These are phyloP conservation scores for Pelargonium australe DNA, from an alignment of 441 rosid genomes.

Conservation along the genomic window DNA sequence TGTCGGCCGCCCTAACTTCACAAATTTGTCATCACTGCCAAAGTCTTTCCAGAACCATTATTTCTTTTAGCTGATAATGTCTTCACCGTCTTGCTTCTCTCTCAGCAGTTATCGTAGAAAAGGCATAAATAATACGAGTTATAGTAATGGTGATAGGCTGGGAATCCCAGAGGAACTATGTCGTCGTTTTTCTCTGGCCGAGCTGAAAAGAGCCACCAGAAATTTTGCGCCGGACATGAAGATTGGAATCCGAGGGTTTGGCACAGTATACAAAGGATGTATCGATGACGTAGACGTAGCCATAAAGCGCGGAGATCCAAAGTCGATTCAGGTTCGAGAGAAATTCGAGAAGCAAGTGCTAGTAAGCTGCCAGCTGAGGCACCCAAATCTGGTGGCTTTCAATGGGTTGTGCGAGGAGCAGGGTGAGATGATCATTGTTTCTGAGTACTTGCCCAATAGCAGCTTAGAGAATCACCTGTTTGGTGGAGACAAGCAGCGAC, in stretches of 20 bases:
- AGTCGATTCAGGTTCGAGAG: conserved; percentile 33
- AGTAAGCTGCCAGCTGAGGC: conserved; percentile 52
- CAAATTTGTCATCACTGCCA: too few relatives aligned
- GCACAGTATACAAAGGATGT: conserved; percentile 48
- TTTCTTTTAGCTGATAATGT: too few relatives aligned
- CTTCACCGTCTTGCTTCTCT: too few relatives aligned
- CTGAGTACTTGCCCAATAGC: conserved; percentile 52
- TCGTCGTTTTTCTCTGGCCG: conserved; percentile 38
- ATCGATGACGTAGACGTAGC: conserved; percentile 42
- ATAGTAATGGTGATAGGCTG: neutral
- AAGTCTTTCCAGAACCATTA: too few relatives aligned
- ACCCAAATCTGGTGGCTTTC: conserved; percentile 46
- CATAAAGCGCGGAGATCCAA: conserved; percentile 37
- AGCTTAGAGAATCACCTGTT: conserved; percentile 47
- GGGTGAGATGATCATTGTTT: conserved; percentile 47
- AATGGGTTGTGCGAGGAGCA: conserved; percentile 51
- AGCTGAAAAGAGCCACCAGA: conserved; percentile 46
- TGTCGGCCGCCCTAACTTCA: too few relatives aligned
- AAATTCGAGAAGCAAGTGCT: conserved; percentile 56
- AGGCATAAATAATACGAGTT: too few relatives aligned
- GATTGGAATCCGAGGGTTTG: conserved; percentile 54
- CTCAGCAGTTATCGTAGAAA: too few relatives aligned
- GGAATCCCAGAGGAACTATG: conserved; percentile 19
- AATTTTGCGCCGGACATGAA: conserved; percentile 33
- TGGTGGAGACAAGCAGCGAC: conserved; percentile 31